These are phyloP conservation scores for Mycosarcoma mackinlayi DNA, from an alignment of 1,284 basidiomycete species.

Conservation along the genomic window DNA sequence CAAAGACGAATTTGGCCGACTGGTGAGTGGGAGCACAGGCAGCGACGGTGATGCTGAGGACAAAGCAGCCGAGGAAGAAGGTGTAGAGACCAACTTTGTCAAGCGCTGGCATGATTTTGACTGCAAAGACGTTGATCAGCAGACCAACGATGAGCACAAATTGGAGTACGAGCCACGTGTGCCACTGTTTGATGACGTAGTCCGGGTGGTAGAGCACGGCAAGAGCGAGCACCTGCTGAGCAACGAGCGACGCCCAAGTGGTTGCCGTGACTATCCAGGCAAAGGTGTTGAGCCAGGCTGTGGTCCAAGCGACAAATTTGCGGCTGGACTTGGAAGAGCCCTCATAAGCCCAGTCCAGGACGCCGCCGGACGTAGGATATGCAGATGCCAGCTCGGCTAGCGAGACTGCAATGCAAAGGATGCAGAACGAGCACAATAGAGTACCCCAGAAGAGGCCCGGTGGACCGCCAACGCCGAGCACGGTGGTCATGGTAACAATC, in stretches of 20 bases:
- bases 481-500: constrained; percentile 38
- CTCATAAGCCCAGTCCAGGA: constrained; percentile 36
- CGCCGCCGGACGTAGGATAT: constrained; percentile 27
- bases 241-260: constrained; percentile 31
- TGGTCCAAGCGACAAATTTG: constrained; percentile 38
- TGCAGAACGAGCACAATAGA: constrained; percentile 28
- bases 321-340: constrained; percentile 28
- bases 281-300: constrained; percentile 39
- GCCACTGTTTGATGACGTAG: constrained; percentile 41
- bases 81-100: constrained; percentile 31
- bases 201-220: constrained; percentile 31
- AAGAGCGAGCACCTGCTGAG: constrained; percentile 30
- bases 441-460: constrained; percentile 36
- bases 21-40: constrained; percentile 28
- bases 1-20: constrained; percentile 32
- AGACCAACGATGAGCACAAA: constrained; percentile 25
- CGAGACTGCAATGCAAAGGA: constrained; percentile 35
- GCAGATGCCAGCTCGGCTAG: constrained; percentile 37
- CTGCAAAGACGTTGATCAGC: constrained; percentile 28
- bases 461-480: constrained; percentile 27
- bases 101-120: constrained; percentile 35
- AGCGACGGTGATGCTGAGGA: constrained; percentile 34
- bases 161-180: constrained; percentile 30
- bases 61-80: constrained; percentile 34
- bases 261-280: constrained; percentile 37